phyloP scores from a whole-genome alignment of 345 rosid genomes.

The Corymbia maculata region DNA sequence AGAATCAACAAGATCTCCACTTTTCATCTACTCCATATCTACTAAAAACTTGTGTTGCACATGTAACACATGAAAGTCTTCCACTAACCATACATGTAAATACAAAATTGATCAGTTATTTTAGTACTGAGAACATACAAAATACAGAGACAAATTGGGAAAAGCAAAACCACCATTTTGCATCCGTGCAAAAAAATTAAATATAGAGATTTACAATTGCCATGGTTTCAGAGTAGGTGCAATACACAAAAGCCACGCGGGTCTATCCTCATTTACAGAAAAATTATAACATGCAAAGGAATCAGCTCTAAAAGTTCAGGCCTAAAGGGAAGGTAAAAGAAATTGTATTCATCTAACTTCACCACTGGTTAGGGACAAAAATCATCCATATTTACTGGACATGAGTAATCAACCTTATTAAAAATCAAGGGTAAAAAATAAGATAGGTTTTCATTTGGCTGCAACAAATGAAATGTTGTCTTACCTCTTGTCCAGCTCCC shows the following conservation, averaged over 20 bases:
- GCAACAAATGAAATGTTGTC: background rate
- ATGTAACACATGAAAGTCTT: background rate
- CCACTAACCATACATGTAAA: background rate
- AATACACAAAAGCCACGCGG: background rate
- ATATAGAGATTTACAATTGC: background rate
- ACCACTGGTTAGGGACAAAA: background rate
- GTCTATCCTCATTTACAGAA: background rate
- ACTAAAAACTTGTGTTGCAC: background rate
- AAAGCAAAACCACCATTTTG: background rate
- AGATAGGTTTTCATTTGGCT: background rate
- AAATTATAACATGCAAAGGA: background rate
- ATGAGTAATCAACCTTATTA: background rate
- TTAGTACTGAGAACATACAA: no score
- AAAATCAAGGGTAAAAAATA: background rate
- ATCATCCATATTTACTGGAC: background rate
- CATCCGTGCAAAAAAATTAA: background rate
- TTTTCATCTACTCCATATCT: background rate
- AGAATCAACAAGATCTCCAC: background rate
- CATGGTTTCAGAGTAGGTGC: background rate
- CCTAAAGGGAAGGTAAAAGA: background rate
- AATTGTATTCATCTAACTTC: background rate
- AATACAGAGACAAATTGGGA: background rate
- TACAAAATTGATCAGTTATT: no score
- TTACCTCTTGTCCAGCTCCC: constrained; percentile 96
- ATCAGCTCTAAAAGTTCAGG: background rate